Base-by-base conservation (phyloP, 1,139 yeast species). In the Kurtzmaniella natalensis region DNA sequence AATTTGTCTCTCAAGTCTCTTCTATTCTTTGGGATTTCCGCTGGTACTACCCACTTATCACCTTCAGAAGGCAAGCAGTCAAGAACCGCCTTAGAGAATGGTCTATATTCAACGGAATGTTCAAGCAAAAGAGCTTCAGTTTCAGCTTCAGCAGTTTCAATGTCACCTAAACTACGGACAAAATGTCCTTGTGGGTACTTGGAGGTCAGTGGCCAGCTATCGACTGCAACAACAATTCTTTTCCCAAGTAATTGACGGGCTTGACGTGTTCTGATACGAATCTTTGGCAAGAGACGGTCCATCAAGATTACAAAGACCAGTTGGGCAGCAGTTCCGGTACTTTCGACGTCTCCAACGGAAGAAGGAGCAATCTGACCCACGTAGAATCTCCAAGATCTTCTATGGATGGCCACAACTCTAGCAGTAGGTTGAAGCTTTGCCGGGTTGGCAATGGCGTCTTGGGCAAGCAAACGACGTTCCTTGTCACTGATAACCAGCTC, bases 91-190 rank as follows among this genome's bases (percentile, higher is more conserved):
- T 87, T 87, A 6, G 96, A 82, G 55, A 94, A 94, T 18, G 98
- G 99, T 47, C 96, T 74, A 55, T 88, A 92, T 51, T 92, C 97
- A 21, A 94, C 96, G 54, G 92, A 96, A 55, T 94, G 96, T 51
- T 94, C 98, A 41, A 94, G 65, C 32, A 94, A 64, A 36, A 94
- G 67, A 1, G 98, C 96, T 55, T 94, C 98, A 3, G 96, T 92
- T 61, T 94, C 99, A 1, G 98, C 98, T 48, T 83, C 88, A 30
- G 86, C 85, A 42, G 89, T 80, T 59, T 94, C 98, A 36, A 89
- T 78, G 18, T 77, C 92, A 44, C 99, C 99, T 23, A 94, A 69
- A 27, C 82, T 73, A 48, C 96, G 75, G 3, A 92, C 92, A 52
- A 88, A 92, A 59, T 94, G 99, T 4, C 98, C 99, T 48, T 84